Percentiles rank a stretch among this genome's conserved stretches.
Conservation (phyloP, 202 grass and related monocot species). For the Musa balbisiana region DNA sequence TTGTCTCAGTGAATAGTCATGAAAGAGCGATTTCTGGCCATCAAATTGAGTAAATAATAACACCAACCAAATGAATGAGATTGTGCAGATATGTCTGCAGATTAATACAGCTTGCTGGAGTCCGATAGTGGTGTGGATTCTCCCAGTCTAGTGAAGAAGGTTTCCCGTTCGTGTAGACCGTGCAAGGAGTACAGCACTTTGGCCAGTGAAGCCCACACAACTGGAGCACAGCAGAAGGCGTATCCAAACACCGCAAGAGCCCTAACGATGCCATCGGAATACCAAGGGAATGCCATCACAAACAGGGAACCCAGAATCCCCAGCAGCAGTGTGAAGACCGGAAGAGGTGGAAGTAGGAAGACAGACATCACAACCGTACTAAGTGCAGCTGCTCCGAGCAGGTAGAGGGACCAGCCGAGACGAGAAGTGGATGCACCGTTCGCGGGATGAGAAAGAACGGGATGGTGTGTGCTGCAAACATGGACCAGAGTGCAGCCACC, state of each 20-base stretch:
- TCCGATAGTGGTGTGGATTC: conserved; percentile 53
- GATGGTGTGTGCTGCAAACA: conserved; percentile 53
- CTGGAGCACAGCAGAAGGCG: conserved; percentile 47
- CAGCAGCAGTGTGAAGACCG: conserved; percentile 57
- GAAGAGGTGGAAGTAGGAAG: conserved; percentile 56
- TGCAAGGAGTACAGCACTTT: conserved; percentile 55
- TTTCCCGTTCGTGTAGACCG: conserved; percentile 57
- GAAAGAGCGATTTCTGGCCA: background rate
- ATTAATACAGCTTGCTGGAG: conserved; percentile 85
- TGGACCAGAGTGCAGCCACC: conserved; percentile 39
- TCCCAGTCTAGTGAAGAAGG: conserved; percentile 55
- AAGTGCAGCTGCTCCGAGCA: conserved; percentile 53
- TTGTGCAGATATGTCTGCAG: conserved; percentile 9
- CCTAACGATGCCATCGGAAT: conserved; percentile 56
- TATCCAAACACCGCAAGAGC: conserved; percentile 56
- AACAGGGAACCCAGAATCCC: conserved; percentile 46
- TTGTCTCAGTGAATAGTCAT: too few species aligned
- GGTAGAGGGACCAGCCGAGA: conserved; percentile 80
- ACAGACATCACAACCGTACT: conserved; percentile 45
- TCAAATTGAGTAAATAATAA: background rate
- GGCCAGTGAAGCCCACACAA: conserved; percentile 60
- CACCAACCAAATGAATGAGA: too few species aligned
- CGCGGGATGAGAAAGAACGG: conserved; percentile 86
- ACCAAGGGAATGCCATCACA: conserved; percentile 90
- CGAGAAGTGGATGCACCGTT: conserved; percentile 77